Base-by-base conservation (phyloP, 768 basidiomycete species). In the Paxillus ammoniavirescens region DNA sequence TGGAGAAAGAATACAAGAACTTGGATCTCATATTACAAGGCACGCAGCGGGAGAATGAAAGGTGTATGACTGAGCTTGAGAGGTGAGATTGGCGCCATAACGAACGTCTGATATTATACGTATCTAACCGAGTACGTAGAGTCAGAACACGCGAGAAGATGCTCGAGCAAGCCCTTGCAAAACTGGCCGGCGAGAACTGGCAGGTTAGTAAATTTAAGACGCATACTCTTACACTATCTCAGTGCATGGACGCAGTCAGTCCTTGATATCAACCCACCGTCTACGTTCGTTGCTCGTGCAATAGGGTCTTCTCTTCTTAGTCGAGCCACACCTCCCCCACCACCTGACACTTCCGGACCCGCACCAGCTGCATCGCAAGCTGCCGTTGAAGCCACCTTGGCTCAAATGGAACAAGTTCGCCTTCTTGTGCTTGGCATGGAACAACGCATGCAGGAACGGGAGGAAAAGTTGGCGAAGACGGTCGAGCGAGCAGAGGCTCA, bases 1-100 rank as follows among this genome's bases (percentile, higher is more conserved):
- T 91, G 31, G 77, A 87, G 67, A 84, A 82, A 62, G 91, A 92
- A 59, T 83, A 84, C 61, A 82, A 82, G 60, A 86, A 88, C 53
- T 73, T 91, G 1, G 91, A 91, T 37, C 73, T 93, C 15, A 73
- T 93, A 3, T 70, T 91, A 0, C 82, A 88, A 54, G 91, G 90
- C 0, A 92, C 91, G 0, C 89, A 91, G 58, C 74, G 89, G 47
- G 91, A 93, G 73, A 93, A 93, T 61, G 90, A 92, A 60, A 77
- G 86, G 46, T 87, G 85, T 57, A 92, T 93, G 91, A 76, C 81
- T 0, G 89, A 91, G 54, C 74, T 91, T 3, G 90, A 92, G 52
- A 77, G 85, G 87, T 85, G 52, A 47, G 75, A 71, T 17, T 31
- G 13, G 10, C 41, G 46, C 14, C 43, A 13, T 10, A 37, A 8